These are phyloP conservation scores for Candida sanyaensis DNA, from an alignment of 1,139 yeast species.

Conservation along the genomic window DNA sequence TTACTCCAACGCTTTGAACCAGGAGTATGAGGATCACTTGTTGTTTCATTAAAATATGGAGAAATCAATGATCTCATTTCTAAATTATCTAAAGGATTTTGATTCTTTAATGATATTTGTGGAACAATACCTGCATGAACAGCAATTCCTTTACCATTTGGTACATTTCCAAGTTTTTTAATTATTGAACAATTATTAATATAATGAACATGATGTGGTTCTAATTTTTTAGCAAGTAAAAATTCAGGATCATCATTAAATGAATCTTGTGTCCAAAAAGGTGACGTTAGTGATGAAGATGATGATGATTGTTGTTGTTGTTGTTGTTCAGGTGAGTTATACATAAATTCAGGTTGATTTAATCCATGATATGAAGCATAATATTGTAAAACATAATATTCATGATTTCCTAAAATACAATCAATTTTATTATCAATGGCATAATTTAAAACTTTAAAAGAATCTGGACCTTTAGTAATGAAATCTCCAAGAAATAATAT, in stretches of 20 bases:
- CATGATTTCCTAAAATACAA: slow-evolving; percentile 91
- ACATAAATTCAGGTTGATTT: slow-evolving; percentile 25
- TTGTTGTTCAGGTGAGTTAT: not conserved
- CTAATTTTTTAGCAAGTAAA: slow-evolving; percentile 55
- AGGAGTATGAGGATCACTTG: slow-evolving; percentile 49
- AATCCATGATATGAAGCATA: slow-evolving; percentile 62
- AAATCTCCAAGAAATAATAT: slow-evolving; percentile 84
- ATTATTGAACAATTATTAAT: slow-evolving; percentile 65
- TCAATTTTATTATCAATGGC: slow-evolving; percentile 61
- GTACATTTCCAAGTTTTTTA: slow-evolving; percentile 60
- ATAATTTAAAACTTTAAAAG: slow-evolving; percentile 66
- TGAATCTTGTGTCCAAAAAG: slow-evolving; percentile 16
- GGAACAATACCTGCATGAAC: slow-evolving; percentile 80
- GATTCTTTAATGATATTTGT: slow-evolving; percentile 58
- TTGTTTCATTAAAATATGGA: slow-evolving; percentile 56
- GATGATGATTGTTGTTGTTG: not conserved
- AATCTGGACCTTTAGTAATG: slow-evolving; percentile 80
- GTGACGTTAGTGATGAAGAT: not conserved
- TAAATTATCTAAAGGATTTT: slow-evolving; percentile 59
- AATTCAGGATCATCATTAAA: slow-evolving; percentile 58
- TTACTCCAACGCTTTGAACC: slow-evolving; percentile 65
- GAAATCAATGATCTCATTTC: slow-evolving; percentile 63
- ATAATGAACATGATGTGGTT: slow-evolving; percentile 61
- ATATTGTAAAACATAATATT: slow-evolving; percentile 60
- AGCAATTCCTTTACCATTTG: slow-evolving; percentile 56